Base-by-base conservation (phyloP, 352 stramenopile genomes). In the Bremia lactucae region DNA sequence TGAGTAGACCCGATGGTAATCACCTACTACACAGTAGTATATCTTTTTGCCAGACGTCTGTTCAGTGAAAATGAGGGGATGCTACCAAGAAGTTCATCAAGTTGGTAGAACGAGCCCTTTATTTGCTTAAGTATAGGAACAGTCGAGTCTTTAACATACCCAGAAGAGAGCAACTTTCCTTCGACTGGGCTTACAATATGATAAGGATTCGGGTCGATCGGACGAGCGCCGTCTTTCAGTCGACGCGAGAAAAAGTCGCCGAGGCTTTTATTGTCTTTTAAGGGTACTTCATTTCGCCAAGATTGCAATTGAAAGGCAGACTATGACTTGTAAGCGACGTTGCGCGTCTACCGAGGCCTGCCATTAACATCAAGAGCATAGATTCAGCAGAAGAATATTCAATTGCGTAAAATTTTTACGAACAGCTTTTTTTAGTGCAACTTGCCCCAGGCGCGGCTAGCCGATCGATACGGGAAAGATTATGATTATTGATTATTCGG, bases 1-100 rank as follows among this genome's bases (percentile, higher is more conserved):
- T 15, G 76, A 77, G 49, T 93, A 78, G 49, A 93, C 88, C 50
- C 78, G 81, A 45, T 93, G 81, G 64, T 93, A 93, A 45, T 93
- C 81, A 21, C 81, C 81, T 35, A 93, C 42, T 13, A 93, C 81
- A 19, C 72, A 85, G 49, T 90, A 71, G 37, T 65, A 90, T 33
- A 90, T 43, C 31, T 81, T 84, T 48, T 78, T 84, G 42, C 49
- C 49, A 5, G 46, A 22, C 10, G 46, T 39, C 23, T 57, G 47
- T 7, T 52, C 40, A 1, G 47, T 38, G 35, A 87, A 85, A 85
- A 88, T 22, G 62, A 53, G n/a, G 77, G 74, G 23, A 83, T 42
- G 5, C 40, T 39, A 7, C 80, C 80, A 5, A 93, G 46, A 39
- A 93, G 87, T 25, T 93, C 77, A 33, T 93, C 80, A 6, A 93